Conservation (phyloP, 2,329 filamentous ascomycete species). For the Penicillium sp. region DNA sequence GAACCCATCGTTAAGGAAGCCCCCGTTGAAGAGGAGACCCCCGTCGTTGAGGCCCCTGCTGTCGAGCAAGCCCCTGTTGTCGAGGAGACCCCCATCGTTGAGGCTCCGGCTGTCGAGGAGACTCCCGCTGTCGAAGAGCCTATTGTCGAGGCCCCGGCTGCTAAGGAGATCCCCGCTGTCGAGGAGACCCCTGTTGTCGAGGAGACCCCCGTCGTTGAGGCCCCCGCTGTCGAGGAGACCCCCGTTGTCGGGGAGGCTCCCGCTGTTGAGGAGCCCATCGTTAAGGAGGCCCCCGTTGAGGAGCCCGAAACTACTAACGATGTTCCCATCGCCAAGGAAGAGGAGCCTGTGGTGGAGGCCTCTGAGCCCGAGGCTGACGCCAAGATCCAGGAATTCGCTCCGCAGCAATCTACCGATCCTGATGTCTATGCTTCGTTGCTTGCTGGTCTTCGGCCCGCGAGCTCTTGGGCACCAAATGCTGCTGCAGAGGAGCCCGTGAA, state of each 20-base stretch:
- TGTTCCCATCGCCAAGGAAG: constrained; percentile 4
- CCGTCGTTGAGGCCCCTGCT: constrained; percentile 6
- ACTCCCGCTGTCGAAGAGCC: constrained; percentile 8
- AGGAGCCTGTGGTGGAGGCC: neutral
- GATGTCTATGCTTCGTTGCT: constrained; percentile 4
- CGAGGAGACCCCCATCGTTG: neutral
- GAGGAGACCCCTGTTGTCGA: constrained; percentile 6
- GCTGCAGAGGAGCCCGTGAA: constrained; percentile 4
- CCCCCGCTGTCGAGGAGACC: constrained; percentile 1
- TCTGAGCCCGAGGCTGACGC: neutral
- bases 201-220: neutral
- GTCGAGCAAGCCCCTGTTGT: neutral
- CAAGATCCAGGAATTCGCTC: neutral
- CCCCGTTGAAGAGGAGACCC: neutral
- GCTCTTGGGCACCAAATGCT: constrained; percentile 1
- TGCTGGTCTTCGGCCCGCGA: neutral
- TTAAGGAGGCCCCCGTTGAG: constrained; percentile 9
- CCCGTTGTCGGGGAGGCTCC: constrained; percentile 5
- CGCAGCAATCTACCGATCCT: neutral
- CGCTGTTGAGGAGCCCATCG: neutral
- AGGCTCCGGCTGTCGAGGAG: constrained; percentile 15
- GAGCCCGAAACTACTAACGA: neutral
- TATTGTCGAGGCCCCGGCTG: constrained; percentile 1
- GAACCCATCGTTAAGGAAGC: neutral
- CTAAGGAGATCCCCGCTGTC: neutral